Percentiles rank a stretch among this genome's conserved stretches.
Conservation (phyloP, 2,329 filamentous ascomycete species). For the Nemania bipapillata region DNA sequence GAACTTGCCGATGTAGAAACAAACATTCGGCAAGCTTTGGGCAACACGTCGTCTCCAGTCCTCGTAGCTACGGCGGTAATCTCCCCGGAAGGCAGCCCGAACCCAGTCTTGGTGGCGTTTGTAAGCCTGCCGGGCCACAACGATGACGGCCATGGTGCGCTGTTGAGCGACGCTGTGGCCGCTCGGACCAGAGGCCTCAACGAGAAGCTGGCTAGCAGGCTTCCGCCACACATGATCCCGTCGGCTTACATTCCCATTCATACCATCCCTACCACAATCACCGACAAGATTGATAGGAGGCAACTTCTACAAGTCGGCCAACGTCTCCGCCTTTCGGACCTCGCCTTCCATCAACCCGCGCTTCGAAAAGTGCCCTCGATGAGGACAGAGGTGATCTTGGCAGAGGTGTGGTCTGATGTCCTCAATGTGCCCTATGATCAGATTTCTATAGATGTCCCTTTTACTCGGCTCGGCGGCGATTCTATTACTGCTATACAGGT, state of each 20-base stretch:
- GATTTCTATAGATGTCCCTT: slow-evolving; percentile 5
- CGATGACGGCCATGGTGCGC: background rate
- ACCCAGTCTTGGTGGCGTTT: background rate
- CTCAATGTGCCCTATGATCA: background rate
- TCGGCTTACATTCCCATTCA: background rate
- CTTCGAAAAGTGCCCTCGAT: slow-evolving; percentile 4
- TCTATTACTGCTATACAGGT: slow-evolving; percentile 15
- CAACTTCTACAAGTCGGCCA: background rate
- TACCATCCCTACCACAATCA: slow-evolving; percentile 1
- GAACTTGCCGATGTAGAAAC: slow-evolving; percentile 33
- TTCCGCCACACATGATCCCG: slow-evolving; percentile 4
- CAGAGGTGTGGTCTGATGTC: slow-evolving; percentile 12
- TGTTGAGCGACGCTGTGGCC: background rate
- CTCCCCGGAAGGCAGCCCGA: background rate
- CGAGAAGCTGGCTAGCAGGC: background rate
- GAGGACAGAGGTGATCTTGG: slow-evolving; percentile 4
- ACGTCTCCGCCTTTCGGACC: background rate
- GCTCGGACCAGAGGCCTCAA: background rate
- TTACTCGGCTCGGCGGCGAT: slow-evolving; percentile 5
- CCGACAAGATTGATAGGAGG: background rate
- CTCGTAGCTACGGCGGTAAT: background rate
- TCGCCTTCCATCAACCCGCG: slow-evolving; percentile 11
- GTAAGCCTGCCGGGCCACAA: background rate
- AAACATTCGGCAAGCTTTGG: slow-evolving; percentile 2
- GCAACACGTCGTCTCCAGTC: background rate